These are phyloP conservation scores for Catenaria anguillulae DNA, from an alignment of 371 early-diverging fungal species.

Conservation along the genomic window DNA sequence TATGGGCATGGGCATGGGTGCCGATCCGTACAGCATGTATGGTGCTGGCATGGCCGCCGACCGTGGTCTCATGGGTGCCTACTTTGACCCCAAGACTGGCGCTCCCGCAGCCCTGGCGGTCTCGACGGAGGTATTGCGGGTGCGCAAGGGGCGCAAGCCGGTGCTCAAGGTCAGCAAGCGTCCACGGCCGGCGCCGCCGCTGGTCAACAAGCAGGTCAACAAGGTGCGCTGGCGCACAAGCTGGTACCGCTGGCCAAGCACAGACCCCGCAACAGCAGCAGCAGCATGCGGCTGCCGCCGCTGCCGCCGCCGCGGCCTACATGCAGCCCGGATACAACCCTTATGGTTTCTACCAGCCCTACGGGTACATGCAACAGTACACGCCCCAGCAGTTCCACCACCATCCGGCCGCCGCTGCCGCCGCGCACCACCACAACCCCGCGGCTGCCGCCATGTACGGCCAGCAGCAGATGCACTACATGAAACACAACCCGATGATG, in stretches of 20 bases:
- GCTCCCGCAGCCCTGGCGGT: not conserved
- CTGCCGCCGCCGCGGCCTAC: not conserved
- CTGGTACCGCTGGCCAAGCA: not conserved
- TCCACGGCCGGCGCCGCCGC: not conserved
- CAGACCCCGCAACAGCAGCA: not conserved
- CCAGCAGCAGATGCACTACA: not conserved
- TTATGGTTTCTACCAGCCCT: not conserved
- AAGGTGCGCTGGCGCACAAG: not conserved
- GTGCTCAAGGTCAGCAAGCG: no score
- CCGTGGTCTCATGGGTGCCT: not conserved
- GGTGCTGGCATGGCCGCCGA: not conserved
- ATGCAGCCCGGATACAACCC: not conserved
- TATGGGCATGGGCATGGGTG: no score
- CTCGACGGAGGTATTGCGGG: not conserved
- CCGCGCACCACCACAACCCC: not conserved
- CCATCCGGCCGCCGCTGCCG: no score
- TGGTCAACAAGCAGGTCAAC: not conserved
- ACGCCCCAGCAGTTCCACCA: slow-evolving; percentile 2
- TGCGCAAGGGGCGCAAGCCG: not conserved
- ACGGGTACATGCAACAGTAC: not conserved
- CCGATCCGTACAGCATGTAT: not conserved
- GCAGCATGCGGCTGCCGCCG: not conserved
- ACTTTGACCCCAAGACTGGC: not conserved
- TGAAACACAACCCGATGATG: not conserved
- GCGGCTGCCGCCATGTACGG: not conserved